These are phyloP conservation scores for Ceratobasidium sp. DNA, from an alignment of 1,284 basidiomycete species.

Conservation along the genomic window DNA sequence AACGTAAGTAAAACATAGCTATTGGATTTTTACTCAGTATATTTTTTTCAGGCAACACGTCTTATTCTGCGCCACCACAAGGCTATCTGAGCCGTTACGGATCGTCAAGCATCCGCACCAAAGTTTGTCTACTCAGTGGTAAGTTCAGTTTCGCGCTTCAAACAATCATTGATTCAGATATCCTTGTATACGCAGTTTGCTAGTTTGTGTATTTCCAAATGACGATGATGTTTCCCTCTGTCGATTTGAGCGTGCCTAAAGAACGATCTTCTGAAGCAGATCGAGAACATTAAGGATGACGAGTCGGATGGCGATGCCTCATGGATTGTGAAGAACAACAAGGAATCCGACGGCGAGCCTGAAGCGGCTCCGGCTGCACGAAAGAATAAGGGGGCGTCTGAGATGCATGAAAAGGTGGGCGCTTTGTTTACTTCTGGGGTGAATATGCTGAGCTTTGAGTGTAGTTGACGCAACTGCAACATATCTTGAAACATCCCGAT, in stretches of 20 bases:
- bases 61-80: background rate
- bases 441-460: slow-evolving; percentile 41
- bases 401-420: slow-evolving; percentile 90
- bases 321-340: slow-evolving; percentile 59
- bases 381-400: slow-evolving; percentile 86
- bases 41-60: background rate
- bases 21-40: background rate
- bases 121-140: too few relatives aligned
- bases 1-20: background rate
- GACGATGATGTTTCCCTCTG: too few relatives aligned
- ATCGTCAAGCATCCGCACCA: too few relatives aligned
- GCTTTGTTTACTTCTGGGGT: slow-evolving; percentile 12
- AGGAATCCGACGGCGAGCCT: slow-evolving; percentile 56
- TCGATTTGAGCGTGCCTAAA: too few relatives aligned
- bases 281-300: slow-evolving; percentile 75
- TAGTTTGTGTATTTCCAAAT: too few relatives aligned
- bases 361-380: slow-evolving; percentile 56
- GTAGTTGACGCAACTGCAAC: slow-evolving; percentile 95
- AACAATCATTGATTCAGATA: too few relatives aligned
- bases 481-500: slow-evolving; percentile 96
- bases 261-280: slow-evolving; percentile 62
- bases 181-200: too few relatives aligned
- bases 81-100: background rate
- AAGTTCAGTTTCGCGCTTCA: too few relatives aligned
- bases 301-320: slow-evolving; percentile 67